Evolutionary conservation across 768 basidiomycete genomes (phyloP).

Genomic region (Rhodosporidiobolus odoratus): DNA sequence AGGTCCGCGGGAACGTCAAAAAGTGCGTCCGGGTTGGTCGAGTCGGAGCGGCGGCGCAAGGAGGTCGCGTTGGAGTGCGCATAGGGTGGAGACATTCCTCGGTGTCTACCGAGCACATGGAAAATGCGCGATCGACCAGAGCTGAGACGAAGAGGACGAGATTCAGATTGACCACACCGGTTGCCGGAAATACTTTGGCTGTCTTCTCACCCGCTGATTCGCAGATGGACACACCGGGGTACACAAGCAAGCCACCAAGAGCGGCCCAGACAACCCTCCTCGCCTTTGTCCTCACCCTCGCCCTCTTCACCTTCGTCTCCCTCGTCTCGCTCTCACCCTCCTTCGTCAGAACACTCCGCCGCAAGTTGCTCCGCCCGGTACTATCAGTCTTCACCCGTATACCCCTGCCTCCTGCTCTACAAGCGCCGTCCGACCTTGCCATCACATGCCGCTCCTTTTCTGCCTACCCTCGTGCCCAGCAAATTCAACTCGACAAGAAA

Average conservation of each 20-base stretch:
- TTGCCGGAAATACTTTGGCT: too few species aligned
- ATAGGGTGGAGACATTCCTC: too few species aligned
- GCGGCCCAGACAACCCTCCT: too few species aligned
- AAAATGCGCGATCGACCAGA: too few species aligned
- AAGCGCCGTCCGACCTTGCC: conserved; percentile 14
- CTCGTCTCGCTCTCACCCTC: not conserved
- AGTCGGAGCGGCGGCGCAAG: not conserved
- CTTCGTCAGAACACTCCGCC: not conserved
- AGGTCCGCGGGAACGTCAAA: conserved; percentile 1
- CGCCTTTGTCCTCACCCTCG: conserved; percentile 17
- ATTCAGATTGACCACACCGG: too few species aligned
- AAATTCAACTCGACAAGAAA: conserved; percentile 8
- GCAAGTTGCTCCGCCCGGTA: not conserved
- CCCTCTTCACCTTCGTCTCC: conserved; percentile 18
- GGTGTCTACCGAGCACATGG: too few species aligned
- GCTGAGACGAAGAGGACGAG: too few species aligned
- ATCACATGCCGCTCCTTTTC: conserved; percentile 18
- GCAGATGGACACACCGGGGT: too few species aligned
- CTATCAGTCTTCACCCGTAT: not conserved
- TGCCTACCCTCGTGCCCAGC: conserved; percentile 8
- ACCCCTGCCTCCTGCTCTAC: conserved; percentile 1
- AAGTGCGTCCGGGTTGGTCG: not conserved
- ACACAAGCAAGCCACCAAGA: too few species aligned
- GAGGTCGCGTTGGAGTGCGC: too few species aligned
- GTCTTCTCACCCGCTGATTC: too few species aligned